Evolutionary conservation across 257 asterid genomes (phyloP).

Genomic region (Lycium barbarum): DNA sequence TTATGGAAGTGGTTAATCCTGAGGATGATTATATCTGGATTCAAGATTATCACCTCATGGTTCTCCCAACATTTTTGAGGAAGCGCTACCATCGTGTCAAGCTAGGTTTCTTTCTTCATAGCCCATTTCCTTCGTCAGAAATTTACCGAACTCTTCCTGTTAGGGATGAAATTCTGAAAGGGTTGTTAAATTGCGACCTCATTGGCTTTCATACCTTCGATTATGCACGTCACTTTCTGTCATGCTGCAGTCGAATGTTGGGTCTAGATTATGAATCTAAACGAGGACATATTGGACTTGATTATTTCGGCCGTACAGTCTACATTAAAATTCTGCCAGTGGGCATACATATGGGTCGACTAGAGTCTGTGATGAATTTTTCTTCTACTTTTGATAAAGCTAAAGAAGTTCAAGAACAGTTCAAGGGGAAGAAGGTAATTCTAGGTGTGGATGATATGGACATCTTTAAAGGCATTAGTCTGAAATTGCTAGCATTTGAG

Average conservation of each 20-base stretch:
- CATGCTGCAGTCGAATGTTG: slow-evolving; percentile 91
- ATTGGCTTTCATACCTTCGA: slow-evolving; percentile 92
- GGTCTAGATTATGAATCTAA: slow-evolving; percentile 92
- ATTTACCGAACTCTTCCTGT: slow-evolving; percentile 89
- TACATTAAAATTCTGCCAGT: slow-evolving; percentile 86
- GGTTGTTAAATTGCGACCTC: slow-evolving; percentile 77
- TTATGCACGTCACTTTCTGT: slow-evolving; percentile 92
- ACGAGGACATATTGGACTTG: slow-evolving; percentile 93
- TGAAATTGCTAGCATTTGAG: slow-evolving; percentile 85
- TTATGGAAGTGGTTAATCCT: slow-evolving; percentile 85
- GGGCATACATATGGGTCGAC: slow-evolving; percentile 90
- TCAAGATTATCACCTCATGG: slow-evolving; percentile 95
- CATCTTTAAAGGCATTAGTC: slow-evolving; percentile 87
- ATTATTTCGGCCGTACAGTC: slow-evolving; percentile 89
- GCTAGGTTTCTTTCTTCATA: slow-evolving; percentile 90
- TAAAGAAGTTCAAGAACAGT: slow-evolving; percentile 68
- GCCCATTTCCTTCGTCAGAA: slow-evolving; percentile 96
- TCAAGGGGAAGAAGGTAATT: slow-evolving; percentile 70
- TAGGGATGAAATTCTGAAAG: slow-evolving; percentile 85
- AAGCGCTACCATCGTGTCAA: slow-evolving; percentile 81
- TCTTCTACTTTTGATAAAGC: slow-evolving; percentile 65
- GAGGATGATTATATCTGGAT: slow-evolving; percentile 88
- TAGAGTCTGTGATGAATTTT: slow-evolving; percentile 73
- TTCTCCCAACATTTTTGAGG: slow-evolving; percentile 88
- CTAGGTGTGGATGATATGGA: slow-evolving; percentile 99